Evolutionary conservation across 1,284 basidiomycete genomes (phyloP), one percentile per base, ranked within the genome.

Genomic region (Ganoderma multipileum): DNA sequence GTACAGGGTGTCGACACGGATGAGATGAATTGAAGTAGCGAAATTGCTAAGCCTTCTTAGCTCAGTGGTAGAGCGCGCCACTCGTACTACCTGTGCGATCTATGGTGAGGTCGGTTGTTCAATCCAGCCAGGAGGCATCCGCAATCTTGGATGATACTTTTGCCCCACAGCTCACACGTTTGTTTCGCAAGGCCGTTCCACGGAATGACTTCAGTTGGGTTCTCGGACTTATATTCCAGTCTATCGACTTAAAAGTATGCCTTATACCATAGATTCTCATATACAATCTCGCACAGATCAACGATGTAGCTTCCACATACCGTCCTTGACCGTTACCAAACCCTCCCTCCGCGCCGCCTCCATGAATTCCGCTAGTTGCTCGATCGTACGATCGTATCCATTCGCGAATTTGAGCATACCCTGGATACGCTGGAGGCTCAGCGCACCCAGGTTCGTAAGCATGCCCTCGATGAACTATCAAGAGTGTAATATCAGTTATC

Each of bases 351-450:
- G 84, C 38, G 94, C 91, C 26, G 91, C 89, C 71, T 95, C 91
- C 86, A 97, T 87, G 74, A 96, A 94, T 55, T 78, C 81, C 2
- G 82, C 86, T 9, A 97, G 85, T 76, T 96, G 93, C 41, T 95
- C 94, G 9, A 88, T 78, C 1, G 89, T 90, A 70, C 89, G 87
- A 73, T 95, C 89, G 78, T 96, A 96, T 2, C 88, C 89, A 14
- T 91, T 92, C 14, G 91, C 92, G 76, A 94, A 88, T 76, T 87
- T 91, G 66, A 97, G 84, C 89, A 95, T 95, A 2, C 86, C 85
- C 75, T 97, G 95, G 74, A 97, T 94, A 16, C 91, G 86, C 67
- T 93, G 90, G 47, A 93, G 75, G 2, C 90, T 85, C 30, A 95
- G 83, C 0, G 88, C 79, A 8, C 92, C 92, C 55, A 97, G 82